These are phyloP conservation scores for Astrothelium macrocarpum DNA, from an alignment of 495 filamentous ascomycete species.

Conservation along the genomic window DNA sequence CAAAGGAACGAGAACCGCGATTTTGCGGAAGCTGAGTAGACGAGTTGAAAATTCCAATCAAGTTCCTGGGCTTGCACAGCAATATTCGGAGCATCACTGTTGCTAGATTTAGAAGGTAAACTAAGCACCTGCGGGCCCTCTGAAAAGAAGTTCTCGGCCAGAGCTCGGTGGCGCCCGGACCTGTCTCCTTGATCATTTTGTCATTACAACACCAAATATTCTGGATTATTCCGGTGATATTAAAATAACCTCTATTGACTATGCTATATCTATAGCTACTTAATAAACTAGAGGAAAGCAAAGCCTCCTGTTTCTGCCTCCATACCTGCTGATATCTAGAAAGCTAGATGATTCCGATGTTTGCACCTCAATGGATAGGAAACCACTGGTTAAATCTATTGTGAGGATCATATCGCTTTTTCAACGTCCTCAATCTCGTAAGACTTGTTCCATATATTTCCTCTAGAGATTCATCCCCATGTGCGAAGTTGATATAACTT, in stretches of 20 bases:
- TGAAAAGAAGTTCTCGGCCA: background rate
- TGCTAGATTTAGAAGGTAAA: no score
- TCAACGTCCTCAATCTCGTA: constrained; percentile 12
- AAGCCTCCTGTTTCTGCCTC: no score
- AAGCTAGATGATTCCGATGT: background rate
- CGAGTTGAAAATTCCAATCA: no score
- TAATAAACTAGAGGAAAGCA: no score
- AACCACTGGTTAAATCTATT: constrained; percentile 16
- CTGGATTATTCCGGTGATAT: no score
- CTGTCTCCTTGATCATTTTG: no score
- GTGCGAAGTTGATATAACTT: constrained; percentile 26
- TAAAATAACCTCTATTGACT: no score
- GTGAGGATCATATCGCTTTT: constrained; percentile 20
- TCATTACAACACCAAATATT: no score
- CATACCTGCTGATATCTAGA: no score
- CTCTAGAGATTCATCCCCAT: constrained; percentile 19
- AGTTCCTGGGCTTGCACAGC: background rate
- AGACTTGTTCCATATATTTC: constrained; percentile 17
- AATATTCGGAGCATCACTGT: background rate
- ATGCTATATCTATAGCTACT: no score
- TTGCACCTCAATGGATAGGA: background rate
- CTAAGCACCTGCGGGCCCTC: no score
- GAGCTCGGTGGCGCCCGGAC: background rate
- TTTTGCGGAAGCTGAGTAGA: background rate
- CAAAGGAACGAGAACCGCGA: constrained; percentile 31